phyloP scores from a whole-genome alignment of 495 filamentous ascomycete species.

The Xylaria flabelliformis region DNA sequence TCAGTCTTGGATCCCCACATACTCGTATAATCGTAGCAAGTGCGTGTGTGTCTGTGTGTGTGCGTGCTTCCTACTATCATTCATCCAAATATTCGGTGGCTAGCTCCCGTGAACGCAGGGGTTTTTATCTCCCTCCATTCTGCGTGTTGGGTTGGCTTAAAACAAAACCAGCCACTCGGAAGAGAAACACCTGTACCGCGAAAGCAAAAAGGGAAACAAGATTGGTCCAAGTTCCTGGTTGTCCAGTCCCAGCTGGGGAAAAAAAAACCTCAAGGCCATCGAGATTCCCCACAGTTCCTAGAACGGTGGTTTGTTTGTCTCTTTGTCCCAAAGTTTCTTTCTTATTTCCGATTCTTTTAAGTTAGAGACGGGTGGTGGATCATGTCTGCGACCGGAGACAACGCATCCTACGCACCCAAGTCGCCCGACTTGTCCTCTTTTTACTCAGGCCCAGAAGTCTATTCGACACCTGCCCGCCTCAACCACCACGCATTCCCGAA shows the following conservation, averaged over 20 bases:
- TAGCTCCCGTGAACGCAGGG: constrained; percentile 12
- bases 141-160: constrained; percentile 3
- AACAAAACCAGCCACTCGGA: constrained; percentile 15
- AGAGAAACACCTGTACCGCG: neutral
- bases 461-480: constrained; percentile 1
- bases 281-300: constrained; percentile 18
- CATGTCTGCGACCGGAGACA: constrained; percentile 51
- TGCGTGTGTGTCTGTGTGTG: constrained; percentile 11
- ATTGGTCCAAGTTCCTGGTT: neutral
- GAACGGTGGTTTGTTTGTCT: constrained; percentile 19
- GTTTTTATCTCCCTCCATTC: neutral
- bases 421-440: constrained; percentile 63
- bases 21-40: constrained; percentile 27
- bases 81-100: constrained; percentile 10
- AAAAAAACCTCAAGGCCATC: constrained; percentile 20
- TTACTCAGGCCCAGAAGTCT: constrained; percentile 41
- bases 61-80: constrained; percentile 2
- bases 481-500: constrained; percentile 29
- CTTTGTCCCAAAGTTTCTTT: constrained; percentile 12
- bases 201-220: constrained; percentile 1
- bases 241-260: neutral
- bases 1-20: constrained; percentile 12
- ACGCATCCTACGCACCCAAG: constrained; percentile 58
- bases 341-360: constrained; percentile 8
- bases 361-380: constrained; percentile 26